Evolutionary conservation across 768 basidiomycete genomes (phyloP).

Genomic region (Boletus rubescentipes): DNA sequence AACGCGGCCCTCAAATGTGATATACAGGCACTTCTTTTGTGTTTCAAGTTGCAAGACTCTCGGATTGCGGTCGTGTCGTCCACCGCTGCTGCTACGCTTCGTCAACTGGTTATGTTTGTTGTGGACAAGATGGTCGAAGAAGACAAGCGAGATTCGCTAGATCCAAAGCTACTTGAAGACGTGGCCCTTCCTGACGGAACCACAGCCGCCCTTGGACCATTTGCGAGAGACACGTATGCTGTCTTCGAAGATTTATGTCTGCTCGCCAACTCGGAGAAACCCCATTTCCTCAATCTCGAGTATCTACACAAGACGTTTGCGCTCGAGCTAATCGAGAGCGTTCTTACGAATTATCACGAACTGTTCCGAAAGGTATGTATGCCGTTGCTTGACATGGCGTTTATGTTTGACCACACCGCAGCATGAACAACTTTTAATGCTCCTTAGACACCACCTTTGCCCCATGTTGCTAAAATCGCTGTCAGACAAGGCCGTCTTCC

Average conservation of each 20-base stretch:
- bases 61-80: slow-evolving; percentile 95
- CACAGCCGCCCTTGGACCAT: slow-evolving; percentile 62
- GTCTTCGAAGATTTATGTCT: slow-evolving; percentile 93
- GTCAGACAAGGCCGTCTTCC: slow-evolving; percentile 80
- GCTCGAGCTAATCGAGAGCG: slow-evolving; percentile 95
- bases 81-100: slow-evolving; percentile 93
- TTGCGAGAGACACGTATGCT: slow-evolving; percentile 80
- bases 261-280: slow-evolving; percentile 78
- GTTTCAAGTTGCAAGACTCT: slow-evolving; percentile 94
- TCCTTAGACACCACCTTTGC: slow-evolving; percentile 88
- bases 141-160: slow-evolving; percentile 46
- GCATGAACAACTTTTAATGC: slow-evolving; percentile 80
- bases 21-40: slow-evolving; percentile 79
- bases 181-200: slow-evolving; percentile 68
- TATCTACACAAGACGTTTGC: slow-evolving; percentile 91
- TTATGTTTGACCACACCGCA: slow-evolving; percentile 29
- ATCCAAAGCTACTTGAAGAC: slow-evolving; percentile 28
- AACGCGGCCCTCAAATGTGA: background rate
- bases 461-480: slow-evolving; percentile 85
- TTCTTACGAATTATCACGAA: slow-evolving; percentile 88
- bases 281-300: slow-evolving; percentile 78
- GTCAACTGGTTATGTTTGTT: slow-evolving; percentile 96
- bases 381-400: background rate
- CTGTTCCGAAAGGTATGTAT: slow-evolving; percentile 71
- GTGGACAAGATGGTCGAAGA: slow-evolving; percentile 91